Evolutionary conservation across 2,329 filamentous ascomycete genomes (phyloP), one percentile per base, ranked within the genome.

Genomic region (Phialocephala subalpina): DNA sequence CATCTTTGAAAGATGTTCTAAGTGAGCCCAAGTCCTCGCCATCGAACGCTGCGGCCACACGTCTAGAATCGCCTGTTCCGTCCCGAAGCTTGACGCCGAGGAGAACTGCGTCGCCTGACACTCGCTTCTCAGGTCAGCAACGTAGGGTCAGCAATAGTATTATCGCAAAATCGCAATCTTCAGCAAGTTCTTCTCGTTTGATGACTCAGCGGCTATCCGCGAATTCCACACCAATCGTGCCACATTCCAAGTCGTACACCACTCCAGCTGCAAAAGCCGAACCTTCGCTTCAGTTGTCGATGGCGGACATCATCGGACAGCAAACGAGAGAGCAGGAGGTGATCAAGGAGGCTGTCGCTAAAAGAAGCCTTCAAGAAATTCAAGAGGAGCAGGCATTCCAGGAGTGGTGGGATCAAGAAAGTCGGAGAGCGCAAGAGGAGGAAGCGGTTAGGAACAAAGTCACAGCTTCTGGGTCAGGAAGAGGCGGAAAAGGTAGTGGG

Each of bases 381-480:
- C 96, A 99, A 77, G 89, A 96, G 70, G 96, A 99, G 79, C 96
- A 99, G 76, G 93, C 93, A 60, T 99, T 99, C 77, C 93, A 97
- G 76, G 90, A 97, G 77, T 97, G 94, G 94, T 97, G 94, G 94
- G 93, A 97, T 71, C 89, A 92, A 68, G 94, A 97, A 78, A 93
- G 90, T 73, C 85, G 85, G 66, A 84, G 92, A 33, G 87, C 91
- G 42, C 90, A 90, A 69, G 73, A 76, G 63, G 72, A 74, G 56
- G 75, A 75, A 60, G 73, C 72, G 42, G 65, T 66, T 2, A 70
- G 67, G 49, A 53, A 68, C 18, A 61, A 61, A 9, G 42, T 18
- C 22, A 29, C 33, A 1, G 49, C 36, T 25, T 22, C 47, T 55
- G 25, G 29, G 14, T 20, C 25, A 7, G 59, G 20, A n/a, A 53